Base-by-base conservation (phyloP, 805 yeast genomes). In the Blastobotrys robertii region DNA sequence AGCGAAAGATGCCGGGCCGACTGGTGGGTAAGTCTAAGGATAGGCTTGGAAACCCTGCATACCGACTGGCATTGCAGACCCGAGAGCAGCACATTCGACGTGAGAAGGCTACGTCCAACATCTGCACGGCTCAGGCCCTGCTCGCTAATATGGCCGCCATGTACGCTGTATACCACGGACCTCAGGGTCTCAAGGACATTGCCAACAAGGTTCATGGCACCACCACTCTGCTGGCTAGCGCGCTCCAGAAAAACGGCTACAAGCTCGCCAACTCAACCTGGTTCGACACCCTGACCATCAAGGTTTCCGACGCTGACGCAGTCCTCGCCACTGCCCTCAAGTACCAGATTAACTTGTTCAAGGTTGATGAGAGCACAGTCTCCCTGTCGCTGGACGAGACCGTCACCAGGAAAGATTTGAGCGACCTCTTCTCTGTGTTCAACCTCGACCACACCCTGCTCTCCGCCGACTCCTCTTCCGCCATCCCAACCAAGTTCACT, bases 81-180 rank as follows among this genome's bases (percentile, higher is more conserved):
- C 82, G 98, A 67, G 98, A 92, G 64, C 98, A 92, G 63, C 98
- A 92, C 63, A 92, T 92, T 59, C 84, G 88, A 64, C 77, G 98
- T 63, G 98, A 92, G 62, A 88, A 84, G 66, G 98, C 98, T 11
- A 92, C 98, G 13, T 86, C 96, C 28, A 92, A 92, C 62, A 92
- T 92, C 46, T 92, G 98, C 68, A 92, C 98, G 13, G 96, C 98
- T 7, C 98, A 92, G 69, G 97, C 97, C 16, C 70, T 92, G 44
- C 69, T 92, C 49, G 98, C 98, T 13, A 92, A 92, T 62, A 86
- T 92, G 68, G 80, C 97, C 15, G 87, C 97, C 19, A 86, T 83
- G 76, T 92, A 90, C 61, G 96, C 88, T 4, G 95, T 92, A 28
- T 92, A 88, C 66, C 98, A 92, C 58, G 98, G 98, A 32, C 88